Base-by-base conservation (phyloP, 495 filamentous ascomycete genomes). In the Jackrogersella multiformis region DNA sequence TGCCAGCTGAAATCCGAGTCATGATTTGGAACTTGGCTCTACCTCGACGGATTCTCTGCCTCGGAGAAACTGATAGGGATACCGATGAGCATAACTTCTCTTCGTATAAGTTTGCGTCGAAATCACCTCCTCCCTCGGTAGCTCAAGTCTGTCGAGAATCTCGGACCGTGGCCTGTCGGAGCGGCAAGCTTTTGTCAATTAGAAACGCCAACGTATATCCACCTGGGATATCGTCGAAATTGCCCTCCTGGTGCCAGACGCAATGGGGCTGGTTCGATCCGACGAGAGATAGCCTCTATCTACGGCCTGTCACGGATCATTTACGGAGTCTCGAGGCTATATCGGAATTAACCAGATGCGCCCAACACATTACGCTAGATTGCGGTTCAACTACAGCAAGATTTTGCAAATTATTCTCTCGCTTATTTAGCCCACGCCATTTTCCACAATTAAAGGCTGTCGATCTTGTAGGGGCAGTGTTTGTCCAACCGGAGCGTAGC, bases 21-120 rank as follows among this genome's bases (percentile, higher is more conserved):
- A 65, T 65, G 54, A 58, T 65, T 13, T 65, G 61, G 61, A 54
- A 53, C 9, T 28, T 58, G 20, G 61, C 61, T n/a, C 49, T 46
- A 1, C 61, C 52, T 21, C 21, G 34, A 8, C 41, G 28, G 16
- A 16, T 53, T 9, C 26, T 58, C 18, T 13, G 32, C 28, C 7
- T 46, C 26, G 7, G 12, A 9, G 13, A 15, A 15, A 21, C 6
- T 30, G 7, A 18, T 32, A 0, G n/a, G 4, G 13, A 32, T 18
- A 6, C 15, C 13, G 23, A 30, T 0, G 23, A 48, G 13, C 5
- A n/a, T 7, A 16, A 5, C 2, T 42, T n/a, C 46, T 2, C 12
- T 7, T 13, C 5, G 13, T 54, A 46, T 46, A 1, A 8, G 21
- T 30, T 49, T 1, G 12, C 5, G 10, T 6, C 30, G 23, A 15